Conservation (phyloP, 1,139 yeast species). For the Saccharomyces hybrid region DNA sequence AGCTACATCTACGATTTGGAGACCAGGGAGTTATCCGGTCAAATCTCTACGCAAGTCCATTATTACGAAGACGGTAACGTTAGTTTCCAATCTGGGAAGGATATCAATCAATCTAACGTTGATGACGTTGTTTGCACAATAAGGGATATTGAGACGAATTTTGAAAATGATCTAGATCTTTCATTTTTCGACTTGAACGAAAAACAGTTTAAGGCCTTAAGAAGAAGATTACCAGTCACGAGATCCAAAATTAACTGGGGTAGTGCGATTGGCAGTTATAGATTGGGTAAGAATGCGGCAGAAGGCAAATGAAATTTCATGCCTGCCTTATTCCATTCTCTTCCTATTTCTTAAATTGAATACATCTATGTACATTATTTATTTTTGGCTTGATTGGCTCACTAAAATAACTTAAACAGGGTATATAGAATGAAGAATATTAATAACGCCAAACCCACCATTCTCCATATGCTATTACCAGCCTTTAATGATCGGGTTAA, state of each 20-base stretch:
- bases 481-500: conserved; percentile 51
- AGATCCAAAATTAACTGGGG: conserved; percentile 94
- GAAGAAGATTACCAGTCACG: conserved; percentile 89
- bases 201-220: conserved; percentile 66
- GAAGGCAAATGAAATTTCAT: conserved; percentile 28
- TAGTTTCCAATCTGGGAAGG: conserved; percentile 52
- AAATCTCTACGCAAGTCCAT: conserved; percentile 65
- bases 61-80: conserved; percentile 96
- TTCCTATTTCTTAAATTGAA: background rate
- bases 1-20: conserved; percentile 42
- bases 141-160: conserved; percentile 48
- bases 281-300: conserved; percentile 77
- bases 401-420: conserved; percentile 45
- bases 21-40: conserved; percentile 41
- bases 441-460: conserved; percentile 50
- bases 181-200: conserved; percentile 72
- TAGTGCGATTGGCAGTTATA: conserved; percentile 80
- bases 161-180: conserved; percentile 53
- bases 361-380: background rate
- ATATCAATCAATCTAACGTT: conserved; percentile 26
- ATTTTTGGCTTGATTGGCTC: background rate
- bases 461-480: conserved; percentile 51
- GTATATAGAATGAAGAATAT: conserved; percentile 62
- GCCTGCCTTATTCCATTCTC: background rate
- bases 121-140: conserved; percentile 42